A percentile compares a stretch with the other conserved stretches of the same genome.
These are phyloP conservation scores for Nitzschia palea DNA, from an alignment of 108 stramenopile species.

Conservation along the genomic window DNA sequence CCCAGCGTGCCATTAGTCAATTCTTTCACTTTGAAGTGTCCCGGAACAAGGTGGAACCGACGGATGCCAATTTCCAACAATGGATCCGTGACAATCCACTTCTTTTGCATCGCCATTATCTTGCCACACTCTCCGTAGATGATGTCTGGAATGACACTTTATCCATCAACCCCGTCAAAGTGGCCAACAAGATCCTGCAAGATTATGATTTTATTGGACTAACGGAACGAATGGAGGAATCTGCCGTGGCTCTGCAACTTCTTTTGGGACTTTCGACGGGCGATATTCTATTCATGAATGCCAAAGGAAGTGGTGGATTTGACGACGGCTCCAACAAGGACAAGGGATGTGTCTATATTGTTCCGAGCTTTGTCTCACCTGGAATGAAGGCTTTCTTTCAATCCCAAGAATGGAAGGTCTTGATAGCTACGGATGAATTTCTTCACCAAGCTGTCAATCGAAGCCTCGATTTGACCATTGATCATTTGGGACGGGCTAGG, in stretches of 20 bases:
- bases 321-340: constrained; percentile 17
- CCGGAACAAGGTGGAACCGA: constrained; percentile 26
- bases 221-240: constrained; percentile 59
- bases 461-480: constrained; percentile 54
- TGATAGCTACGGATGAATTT: constrained; percentile 19
- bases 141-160: neutral
- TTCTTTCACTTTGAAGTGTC: constrained; percentile 53
- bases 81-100: neutral
- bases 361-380: constrained; percentile 26
- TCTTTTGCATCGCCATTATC: neutral
- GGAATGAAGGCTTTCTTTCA: constrained; percentile 32
- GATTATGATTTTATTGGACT: constrained; percentile 55
- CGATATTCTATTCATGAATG: constrained; percentile 31
- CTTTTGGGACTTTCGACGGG: constrained; percentile 23
- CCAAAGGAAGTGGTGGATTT: constrained; percentile 21
- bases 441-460: constrained; percentile 42
- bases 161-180: neutral
- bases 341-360: constrained; percentile 21
- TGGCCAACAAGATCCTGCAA: constrained; percentile 27
- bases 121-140: neutral
- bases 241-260: constrained; percentile 38
- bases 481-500: constrained; percentile 32
- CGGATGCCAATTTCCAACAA: constrained; percentile 29
- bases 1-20: constrained; percentile 27
- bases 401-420: constrained; percentile 24